phyloP scores from a whole-genome alignment of 2,329 filamentous ascomycete species.

The Hymenoscyphus linearis region DNA sequence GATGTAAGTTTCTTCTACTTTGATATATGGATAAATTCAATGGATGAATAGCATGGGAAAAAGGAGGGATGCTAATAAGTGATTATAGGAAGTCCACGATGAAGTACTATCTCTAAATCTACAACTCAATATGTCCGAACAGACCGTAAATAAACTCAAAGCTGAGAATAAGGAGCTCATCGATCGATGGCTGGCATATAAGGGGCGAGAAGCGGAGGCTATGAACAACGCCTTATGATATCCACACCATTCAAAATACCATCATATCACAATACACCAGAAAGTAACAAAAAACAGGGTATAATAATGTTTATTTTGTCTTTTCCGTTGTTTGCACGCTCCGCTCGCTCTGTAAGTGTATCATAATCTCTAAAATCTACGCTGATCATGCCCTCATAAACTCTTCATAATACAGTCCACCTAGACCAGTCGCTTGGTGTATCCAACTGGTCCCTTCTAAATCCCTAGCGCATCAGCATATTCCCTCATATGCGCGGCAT shows the following conservation, averaged over 20 bases:
- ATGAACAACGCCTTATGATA: conserved; percentile 58
- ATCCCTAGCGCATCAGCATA: conserved; percentile 4
- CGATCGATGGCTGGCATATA: conserved; percentile 84
- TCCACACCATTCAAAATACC: conserved; percentile 30
- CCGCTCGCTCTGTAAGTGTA: conserved; percentile 3
- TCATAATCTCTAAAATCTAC: conserved; percentile 5
- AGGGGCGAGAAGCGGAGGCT: conserved; percentile 77
- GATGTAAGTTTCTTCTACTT: conserved; percentile 46
- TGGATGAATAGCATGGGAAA: neutral
- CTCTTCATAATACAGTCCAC: conserved; percentile 1
- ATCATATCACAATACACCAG: neutral
- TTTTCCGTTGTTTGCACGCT: neutral
- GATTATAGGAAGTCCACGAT: conserved; percentile 70
- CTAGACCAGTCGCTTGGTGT: neutral
- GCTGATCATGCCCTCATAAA: conserved; percentile 8
- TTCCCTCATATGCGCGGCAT: conserved; percentile 17
- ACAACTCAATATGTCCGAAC: conserved; percentile 80
- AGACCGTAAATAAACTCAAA: conserved; percentile 65
- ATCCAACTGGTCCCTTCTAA: neutral
- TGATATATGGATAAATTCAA: conserved; percentile 7
- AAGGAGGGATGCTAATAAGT: neutral
- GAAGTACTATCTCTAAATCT: conserved; percentile 85
- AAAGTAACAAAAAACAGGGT: neutral
- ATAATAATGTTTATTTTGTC: neutral
- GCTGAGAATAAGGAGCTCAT: conserved; percentile 85